A percentile compares a stretch with the other conserved stretches of the same genome.
Evolutionary conservation across 2,329 filamentous ascomycete species (phyloP).

Genomic region (Alternaria sp.): DNA sequence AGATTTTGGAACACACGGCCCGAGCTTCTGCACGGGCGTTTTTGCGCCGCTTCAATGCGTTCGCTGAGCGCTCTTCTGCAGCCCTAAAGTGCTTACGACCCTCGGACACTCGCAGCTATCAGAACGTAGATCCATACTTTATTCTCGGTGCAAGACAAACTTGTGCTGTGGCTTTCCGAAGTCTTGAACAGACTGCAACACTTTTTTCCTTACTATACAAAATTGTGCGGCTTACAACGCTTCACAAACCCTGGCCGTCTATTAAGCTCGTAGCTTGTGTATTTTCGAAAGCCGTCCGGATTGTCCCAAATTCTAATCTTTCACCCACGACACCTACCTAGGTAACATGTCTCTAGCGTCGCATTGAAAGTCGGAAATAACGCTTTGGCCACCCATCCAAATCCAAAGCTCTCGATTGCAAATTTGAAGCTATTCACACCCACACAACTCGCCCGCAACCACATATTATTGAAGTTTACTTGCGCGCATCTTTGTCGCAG

Average conservation of each 20-base stretch:
- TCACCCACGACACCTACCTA: not conserved
- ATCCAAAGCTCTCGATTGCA: too few relatives aligned
- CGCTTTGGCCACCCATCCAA: too few relatives aligned
- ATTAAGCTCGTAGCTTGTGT: too few relatives aligned
- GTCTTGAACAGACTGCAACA: not conserved
- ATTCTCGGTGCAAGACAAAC: not conserved
- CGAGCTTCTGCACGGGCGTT: not conserved
- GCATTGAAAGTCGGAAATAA: too few relatives aligned
- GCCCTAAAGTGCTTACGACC: not conserved
- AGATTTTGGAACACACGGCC: not conserved
- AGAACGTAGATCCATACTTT: not conserved
- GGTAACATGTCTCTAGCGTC: too few relatives aligned
- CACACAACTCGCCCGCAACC: too few relatives aligned
- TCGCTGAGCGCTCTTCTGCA: not conserved
- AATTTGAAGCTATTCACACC: too few relatives aligned
- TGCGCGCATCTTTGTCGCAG: too few relatives aligned
- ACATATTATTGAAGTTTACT: too few relatives aligned
- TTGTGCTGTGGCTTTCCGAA: not conserved
- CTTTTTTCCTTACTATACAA: constrained; percentile 1
- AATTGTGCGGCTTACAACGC: not conserved
- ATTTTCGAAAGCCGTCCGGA: too few relatives aligned
- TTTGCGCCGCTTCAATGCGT: not conserved
- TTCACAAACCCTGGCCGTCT: not conserved
- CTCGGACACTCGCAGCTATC: not conserved
- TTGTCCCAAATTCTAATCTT: not conserved